Base-by-base conservation (phyloP, 2,329 filamentous ascomycete genomes). In the Alternaria conjuncta region DNA sequence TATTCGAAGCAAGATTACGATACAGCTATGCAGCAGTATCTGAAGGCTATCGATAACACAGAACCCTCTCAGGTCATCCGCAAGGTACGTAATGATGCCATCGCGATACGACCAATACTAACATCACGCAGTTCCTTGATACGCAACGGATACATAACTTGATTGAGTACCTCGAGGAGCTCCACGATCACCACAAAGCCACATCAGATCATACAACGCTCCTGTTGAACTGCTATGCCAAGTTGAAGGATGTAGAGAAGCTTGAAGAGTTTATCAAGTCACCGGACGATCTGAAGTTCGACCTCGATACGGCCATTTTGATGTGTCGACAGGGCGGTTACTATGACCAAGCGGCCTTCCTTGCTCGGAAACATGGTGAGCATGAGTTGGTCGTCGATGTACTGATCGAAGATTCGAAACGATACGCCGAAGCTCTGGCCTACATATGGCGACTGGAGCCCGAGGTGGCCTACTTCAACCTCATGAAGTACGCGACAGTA, bases 291-390 rank as follows among this genome's bases (percentile, higher is more conserved):
- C 86, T 97, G 45, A 97, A 96, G 74, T 99, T 99, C 74, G 96
- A 99, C 78, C 85, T 98, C 3, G 96, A 99, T 70, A 99, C 96
- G 1, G 96, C 96, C 13, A 99, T 99, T 67, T 89, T 91, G 2
- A 97, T 99, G 94, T 99, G 96, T 76, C 89, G 96, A 26, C 96
- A 99, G 82, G 96, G 95, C 11, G 95, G 96, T 1, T 99, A 99
- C 80, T 97, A 91, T 73, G 94, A 98, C 63, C 96, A 99, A 83
- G 96, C 96, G 13, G 96, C 95, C 5, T 99, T 97, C 74, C 86
- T 99, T 41, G 96, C 96, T 7, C 92, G 94, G 62, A 95, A 97
- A 79, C 94, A 99, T 75, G 92, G 93, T 6, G 96, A 99, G 78
- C 93, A 93, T 67, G 94, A 97, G 61, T 84, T 98, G 63, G 96